phyloP scores from a whole-genome alignment of 1,139 yeast species.

The Saccharomyces pastorianus region DNA sequence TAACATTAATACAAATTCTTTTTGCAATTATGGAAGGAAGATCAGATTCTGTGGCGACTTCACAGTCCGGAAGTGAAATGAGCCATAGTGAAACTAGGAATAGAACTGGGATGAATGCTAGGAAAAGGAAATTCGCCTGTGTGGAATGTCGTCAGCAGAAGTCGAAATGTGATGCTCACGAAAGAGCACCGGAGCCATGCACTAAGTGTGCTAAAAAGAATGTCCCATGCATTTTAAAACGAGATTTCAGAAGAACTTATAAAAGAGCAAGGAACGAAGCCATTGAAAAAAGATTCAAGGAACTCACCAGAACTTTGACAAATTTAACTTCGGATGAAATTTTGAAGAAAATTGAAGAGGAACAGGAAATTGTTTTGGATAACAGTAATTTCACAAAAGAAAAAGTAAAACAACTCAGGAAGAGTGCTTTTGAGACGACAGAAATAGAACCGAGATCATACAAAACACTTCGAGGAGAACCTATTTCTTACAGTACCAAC shows the following conservation, averaged over 20 bases:
- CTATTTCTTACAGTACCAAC: background rate
- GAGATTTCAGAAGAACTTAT: slow-evolving; percentile 80
- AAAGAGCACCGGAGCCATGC: slow-evolving; percentile 72
- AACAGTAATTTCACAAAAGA: slow-evolving; percentile 29
- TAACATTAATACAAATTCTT: background rate
- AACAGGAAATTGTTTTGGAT: slow-evolving; percentile 23
- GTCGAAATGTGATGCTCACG: slow-evolving; percentile 79
- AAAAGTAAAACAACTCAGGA: slow-evolving; percentile 17
- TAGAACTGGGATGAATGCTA: slow-evolving; percentile 2
- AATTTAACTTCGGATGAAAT: slow-evolving; percentile 44
- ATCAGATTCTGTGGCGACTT: background rate
- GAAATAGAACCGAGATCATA: background rate
- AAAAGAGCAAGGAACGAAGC: slow-evolving; percentile 80
- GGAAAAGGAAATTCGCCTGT: slow-evolving; percentile 68
- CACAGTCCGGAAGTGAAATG: background rate
- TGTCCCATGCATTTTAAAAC: slow-evolving; percentile 60
- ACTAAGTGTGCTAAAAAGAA: slow-evolving; percentile 67
- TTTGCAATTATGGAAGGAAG: background rate
- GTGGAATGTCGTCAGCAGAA: slow-evolving; percentile 95
- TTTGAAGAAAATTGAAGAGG: slow-evolving; percentile 27
- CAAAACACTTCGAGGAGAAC: background rate
- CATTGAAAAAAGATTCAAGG: slow-evolving; percentile 71
- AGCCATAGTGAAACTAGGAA: background rate
- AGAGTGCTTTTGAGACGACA: background rate
- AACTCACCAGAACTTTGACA: slow-evolving; percentile 52